Evolutionary conservation across 2,329 filamentous ascomycete genomes (phyloP).

Genomic region (Phaeosphaeria sp.): DNA sequence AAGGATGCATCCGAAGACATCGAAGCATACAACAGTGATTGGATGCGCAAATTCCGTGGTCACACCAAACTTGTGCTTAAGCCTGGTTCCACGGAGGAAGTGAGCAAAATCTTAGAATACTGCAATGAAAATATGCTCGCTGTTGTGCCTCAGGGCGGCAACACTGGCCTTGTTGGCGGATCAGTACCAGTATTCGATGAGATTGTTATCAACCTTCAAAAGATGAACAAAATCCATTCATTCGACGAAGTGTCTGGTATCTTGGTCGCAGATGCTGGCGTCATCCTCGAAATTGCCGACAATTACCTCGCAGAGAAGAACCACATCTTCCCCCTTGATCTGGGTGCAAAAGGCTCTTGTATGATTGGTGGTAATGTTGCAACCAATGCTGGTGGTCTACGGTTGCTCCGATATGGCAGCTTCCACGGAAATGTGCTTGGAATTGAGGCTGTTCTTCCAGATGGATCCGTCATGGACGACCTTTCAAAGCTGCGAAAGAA

Average conservation of each 20-base stretch:
- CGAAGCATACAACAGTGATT: slow-evolving; percentile 93
- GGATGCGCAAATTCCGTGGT: slow-evolving; percentile 98
- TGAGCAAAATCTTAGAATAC: slow-evolving; percentile 89
- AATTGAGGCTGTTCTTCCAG: slow-evolving; percentile 89
- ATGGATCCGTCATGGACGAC: slow-evolving; percentile 91
- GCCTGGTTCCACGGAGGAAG: slow-evolving; percentile 82
- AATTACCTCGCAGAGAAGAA: slow-evolving; percentile 80
- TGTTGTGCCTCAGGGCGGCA: slow-evolving; percentile 95
- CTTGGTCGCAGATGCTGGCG: slow-evolving; percentile 87
- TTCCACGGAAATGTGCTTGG: slow-evolving; percentile 92
- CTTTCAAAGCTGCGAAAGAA: slow-evolving; percentile 91
- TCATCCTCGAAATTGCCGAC: slow-evolving; percentile 88
- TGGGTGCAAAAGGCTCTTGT: slow-evolving; percentile 97
- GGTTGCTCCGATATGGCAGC: slow-evolving; percentile 90
- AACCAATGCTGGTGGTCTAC: slow-evolving; percentile 91
- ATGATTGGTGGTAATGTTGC: slow-evolving; percentile 96
- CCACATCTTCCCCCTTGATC: slow-evolving; percentile 92
- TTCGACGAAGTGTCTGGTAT: slow-evolving; percentile 95
- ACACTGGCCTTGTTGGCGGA: slow-evolving; percentile 93
- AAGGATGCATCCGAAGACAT: slow-evolving; percentile 78
- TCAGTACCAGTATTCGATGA: slow-evolving; percentile 98
- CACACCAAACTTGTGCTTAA: slow-evolving; percentile 87
- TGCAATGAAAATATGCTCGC: slow-evolving; percentile 93
- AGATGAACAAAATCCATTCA: slow-evolving; percentile 88
- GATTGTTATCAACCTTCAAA: slow-evolving; percentile 88